Conservation (phyloP, 441 rosid genomes). For the Bruguiera hainesii region DNA sequence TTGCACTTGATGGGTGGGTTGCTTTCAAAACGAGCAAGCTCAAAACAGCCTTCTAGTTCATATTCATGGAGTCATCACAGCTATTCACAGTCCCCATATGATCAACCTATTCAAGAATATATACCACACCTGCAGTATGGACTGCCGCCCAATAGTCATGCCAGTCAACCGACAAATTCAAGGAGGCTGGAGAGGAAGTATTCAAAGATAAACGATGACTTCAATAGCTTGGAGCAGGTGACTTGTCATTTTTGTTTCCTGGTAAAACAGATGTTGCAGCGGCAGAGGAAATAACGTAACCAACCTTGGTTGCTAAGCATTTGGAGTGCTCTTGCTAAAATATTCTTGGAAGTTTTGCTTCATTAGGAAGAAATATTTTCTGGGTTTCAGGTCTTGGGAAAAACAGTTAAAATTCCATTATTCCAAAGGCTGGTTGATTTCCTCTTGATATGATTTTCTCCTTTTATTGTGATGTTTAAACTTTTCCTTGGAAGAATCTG, state of each 20-base stretch:
- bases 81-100: constrained; percentile 41
- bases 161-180: constrained; percentile 31
- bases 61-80: constrained; percentile 34
- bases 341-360: constrained; percentile 15
- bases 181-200: constrained; percentile 71
- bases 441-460: background rate
- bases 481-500: background rate
- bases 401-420: background rate
- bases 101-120: constrained; percentile 39
- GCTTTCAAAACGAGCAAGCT: constrained; percentile 37
- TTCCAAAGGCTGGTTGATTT: background rate
- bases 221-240: constrained; percentile 77
- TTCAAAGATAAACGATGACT: constrained; percentile 74
- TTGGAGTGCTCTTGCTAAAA: background rate
- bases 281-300: background rate
- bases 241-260: constrained; percentile 7
- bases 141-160: constrained; percentile 39
- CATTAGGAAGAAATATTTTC: background rate
- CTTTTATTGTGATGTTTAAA: background rate
- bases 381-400: background rate
- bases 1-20: constrained; percentile 51
- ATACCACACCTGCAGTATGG: constrained; percentile 34
- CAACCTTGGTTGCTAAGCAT: background rate
- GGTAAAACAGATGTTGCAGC: background rate
- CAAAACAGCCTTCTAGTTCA: constrained; percentile 39